Evolutionary conservation across 495 filamentous ascomycete species (phyloP).

Genomic region (Daldinia bambusicola): DNA sequence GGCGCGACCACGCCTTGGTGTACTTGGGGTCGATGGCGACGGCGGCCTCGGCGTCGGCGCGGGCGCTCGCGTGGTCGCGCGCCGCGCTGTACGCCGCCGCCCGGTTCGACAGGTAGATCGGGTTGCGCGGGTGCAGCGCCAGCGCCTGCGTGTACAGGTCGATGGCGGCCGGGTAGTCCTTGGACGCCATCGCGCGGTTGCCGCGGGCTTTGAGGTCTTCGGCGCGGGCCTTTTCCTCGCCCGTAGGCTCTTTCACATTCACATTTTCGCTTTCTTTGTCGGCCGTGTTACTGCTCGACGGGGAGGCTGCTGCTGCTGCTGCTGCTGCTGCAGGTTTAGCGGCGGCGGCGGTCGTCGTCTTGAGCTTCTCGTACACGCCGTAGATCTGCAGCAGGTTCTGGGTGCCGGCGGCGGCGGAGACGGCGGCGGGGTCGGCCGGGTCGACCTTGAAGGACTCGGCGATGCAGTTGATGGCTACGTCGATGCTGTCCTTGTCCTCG

Average conservation of each 20-base stretch:
- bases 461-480: slow-evolving; percentile 93
- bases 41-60: slow-evolving; percentile 87
- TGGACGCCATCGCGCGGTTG: slow-evolving; percentile 91
- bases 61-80: slow-evolving; percentile 82
- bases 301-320: too few species aligned
- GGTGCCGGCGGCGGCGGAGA: slow-evolving; percentile 78
- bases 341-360: slow-evolving; percentile 54
- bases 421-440: slow-evolving; percentile 75
- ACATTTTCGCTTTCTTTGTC: slow-evolving; percentile 13
- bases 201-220: slow-evolving; percentile 90
- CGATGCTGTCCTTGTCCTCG: slow-evolving; percentile 91
- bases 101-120: slow-evolving; percentile 97
- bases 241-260: slow-evolving; percentile 51
- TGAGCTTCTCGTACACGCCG: slow-evolving; percentile 94
- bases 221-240: slow-evolving; percentile 74
- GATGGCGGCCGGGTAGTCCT: slow-evolving; percentile 85
- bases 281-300: slow-evolving; percentile 26
- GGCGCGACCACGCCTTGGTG: slow-evolving; percentile 93
- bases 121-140: slow-evolving; percentile 80
- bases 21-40: slow-evolving; percentile 87
- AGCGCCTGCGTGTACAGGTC: slow-evolving; percentile 87
- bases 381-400: slow-evolving; percentile 92
- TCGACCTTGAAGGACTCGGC: slow-evolving; percentile 94
- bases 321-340: slow-evolving; percentile 41
- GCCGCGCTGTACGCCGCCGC: slow-evolving; percentile 88